Percentiles rank a stretch among this genome's conserved stretches.
Evolutionary conservation across 106 monocot genomes (phyloP).

Genomic region (Dendrobium chrysotoxum): DNA sequence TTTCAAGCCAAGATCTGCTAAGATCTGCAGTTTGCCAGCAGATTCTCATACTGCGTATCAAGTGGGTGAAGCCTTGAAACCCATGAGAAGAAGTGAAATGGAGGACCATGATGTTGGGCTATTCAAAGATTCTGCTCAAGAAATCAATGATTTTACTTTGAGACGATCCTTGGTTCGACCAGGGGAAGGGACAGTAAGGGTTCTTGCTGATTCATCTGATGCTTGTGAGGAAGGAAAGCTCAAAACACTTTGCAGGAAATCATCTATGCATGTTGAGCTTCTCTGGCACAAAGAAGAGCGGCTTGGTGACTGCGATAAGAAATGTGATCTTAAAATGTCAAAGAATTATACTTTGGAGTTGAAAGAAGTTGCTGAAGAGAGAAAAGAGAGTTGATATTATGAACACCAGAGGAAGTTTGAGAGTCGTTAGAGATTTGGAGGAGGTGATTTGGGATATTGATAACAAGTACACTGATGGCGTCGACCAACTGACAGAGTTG

Average conservation of each 20-base stretch:
- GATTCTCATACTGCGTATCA: not conserved
- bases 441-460: not conserved
- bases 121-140: not conserved
- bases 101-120: not conserved
- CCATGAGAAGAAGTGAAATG: not conserved
- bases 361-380: not conserved
- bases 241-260: not conserved
- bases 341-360: not conserved
- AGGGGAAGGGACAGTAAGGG: not conserved
- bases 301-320: no score
- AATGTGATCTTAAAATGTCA: not conserved
- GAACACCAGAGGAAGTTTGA: not conserved
- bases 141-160: not conserved
- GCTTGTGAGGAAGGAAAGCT: not conserved
- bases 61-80: not conserved
- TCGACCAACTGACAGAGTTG: not conserved
- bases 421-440: not conserved
- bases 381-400: not conserved
- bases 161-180: not conserved
- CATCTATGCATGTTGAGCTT: not conserved
- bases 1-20: slow-evolving; percentile 9
- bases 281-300: not conserved
- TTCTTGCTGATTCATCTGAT: not conserved
- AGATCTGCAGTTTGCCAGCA: not conserved
- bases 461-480: not conserved